Percentiles rank a stretch among this genome's conserved stretches.
phyloP scores from a whole-genome alignment of 2,329 filamentous ascomycete genomes.

The Uncinocarpus reesii region DNA sequence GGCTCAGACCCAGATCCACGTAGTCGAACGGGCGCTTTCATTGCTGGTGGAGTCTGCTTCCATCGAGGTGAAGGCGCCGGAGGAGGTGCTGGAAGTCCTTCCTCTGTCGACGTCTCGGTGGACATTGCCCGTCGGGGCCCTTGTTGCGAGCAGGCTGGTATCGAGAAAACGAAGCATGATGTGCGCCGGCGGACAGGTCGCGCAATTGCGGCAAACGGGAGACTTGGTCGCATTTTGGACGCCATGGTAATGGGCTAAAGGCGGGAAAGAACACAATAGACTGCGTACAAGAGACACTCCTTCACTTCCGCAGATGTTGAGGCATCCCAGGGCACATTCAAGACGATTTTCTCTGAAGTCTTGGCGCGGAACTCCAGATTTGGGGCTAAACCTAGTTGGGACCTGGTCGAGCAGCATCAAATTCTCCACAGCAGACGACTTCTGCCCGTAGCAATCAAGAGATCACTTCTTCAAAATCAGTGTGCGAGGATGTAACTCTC shows the following conservation, averaged over 20 bases:
- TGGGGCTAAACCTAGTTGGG: background rate
- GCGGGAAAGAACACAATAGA: too few species aligned
- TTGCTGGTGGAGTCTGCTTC: slow-evolving; percentile 57
- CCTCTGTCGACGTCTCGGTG: slow-evolving; percentile 20
- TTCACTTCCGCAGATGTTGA: background rate
- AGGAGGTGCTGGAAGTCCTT: slow-evolving; percentile 20
- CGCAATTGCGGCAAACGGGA: slow-evolving; percentile 16
- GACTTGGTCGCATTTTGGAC: slow-evolving; percentile 15
- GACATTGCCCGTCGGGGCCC: slow-evolving; percentile 22
- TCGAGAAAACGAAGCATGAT: slow-evolving; percentile 19
- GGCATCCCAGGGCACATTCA: background rate
- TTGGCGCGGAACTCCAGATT: background rate
- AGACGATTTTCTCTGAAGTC: background rate
- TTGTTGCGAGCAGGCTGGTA: slow-evolving; percentile 21
- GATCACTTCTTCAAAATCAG: background rate
- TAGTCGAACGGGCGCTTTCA: slow-evolving; percentile 55
- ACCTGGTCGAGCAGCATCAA: background rate
- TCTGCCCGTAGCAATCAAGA: too few species aligned
- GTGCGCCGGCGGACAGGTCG: slow-evolving; percentile 20
- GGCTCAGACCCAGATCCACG: slow-evolving; percentile 28
- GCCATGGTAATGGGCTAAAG: slow-evolving; percentile 9
- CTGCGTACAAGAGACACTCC: background rate
- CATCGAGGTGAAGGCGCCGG: slow-evolving; percentile 49
- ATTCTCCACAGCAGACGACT: background rate
- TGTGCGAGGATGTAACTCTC: background rate